Conservation (phyloP, 805 yeast species). For the Schwanniomyces sp. region DNA sequence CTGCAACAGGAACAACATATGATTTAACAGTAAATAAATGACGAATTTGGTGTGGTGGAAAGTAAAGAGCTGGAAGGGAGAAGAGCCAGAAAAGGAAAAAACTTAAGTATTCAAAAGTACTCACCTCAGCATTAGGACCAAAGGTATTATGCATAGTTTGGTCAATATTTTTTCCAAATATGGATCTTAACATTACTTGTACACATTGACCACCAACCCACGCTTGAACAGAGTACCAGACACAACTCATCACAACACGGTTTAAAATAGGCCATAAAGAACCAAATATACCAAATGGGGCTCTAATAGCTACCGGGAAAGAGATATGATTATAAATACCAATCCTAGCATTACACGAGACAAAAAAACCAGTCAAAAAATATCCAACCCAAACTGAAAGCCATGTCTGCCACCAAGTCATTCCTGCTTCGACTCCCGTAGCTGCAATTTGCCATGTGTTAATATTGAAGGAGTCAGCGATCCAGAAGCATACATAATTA, state of each 20-base stretch:
- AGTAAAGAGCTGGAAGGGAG: conserved; percentile 18
- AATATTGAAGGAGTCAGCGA: conserved; percentile 3
- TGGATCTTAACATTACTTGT: conserved; percentile 21
- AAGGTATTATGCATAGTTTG: conserved; percentile 10
- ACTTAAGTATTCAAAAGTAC: conserved; percentile 10
- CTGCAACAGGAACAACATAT: conserved; percentile 21
- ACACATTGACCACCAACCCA: conserved; percentile 36
- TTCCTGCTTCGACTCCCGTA: conserved; percentile 2
- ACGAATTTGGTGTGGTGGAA: conserved; percentile 31
- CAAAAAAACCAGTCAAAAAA: conserved; percentile 2
- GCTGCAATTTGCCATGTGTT: conserved; percentile 4
- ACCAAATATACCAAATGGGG: conserved; percentile 35
- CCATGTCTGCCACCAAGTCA: conserved; percentile 6
- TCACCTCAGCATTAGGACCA: conserved; percentile 6
- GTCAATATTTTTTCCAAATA: conserved; percentile 3
- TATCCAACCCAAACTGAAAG: conserved; percentile 4
- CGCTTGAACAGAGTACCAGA: conserved; percentile 41
- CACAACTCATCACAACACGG: conserved; percentile 32
- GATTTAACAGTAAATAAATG: conserved; percentile 20
- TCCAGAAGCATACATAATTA: conserved; percentile 4
- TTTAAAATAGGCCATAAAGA: conserved; percentile 32
- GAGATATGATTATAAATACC: conserved; percentile 35
- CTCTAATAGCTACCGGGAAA: conserved; percentile 35
- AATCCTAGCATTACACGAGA: conserved; percentile 9
- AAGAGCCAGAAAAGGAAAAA: conserved; percentile 9